Percentiles rank a stretch among this genome's conserved stretches.
These are phyloP conservation scores for Echinosophora koreensis DNA, from an alignment of 306 rosid genomes.

Conservation along the genomic window DNA sequence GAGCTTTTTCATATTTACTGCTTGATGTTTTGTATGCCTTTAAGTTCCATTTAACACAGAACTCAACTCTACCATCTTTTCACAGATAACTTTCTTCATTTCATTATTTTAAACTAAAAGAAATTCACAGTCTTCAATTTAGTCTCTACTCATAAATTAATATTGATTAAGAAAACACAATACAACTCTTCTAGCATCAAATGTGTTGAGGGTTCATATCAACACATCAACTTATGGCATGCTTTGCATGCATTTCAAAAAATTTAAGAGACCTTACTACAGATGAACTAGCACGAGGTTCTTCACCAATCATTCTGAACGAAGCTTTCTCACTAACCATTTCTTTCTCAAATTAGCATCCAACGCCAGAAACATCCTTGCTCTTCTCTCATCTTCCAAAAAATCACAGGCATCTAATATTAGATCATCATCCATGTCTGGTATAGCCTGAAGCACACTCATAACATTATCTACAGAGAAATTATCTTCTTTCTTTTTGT, in stretches of 20 bases:
- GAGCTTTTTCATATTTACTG: neutral
- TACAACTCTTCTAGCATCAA: neutral
- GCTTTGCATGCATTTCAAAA: neutral
- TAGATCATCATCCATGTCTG: slow-evolving; percentile 63
- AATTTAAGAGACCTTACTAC: slow-evolving; percentile 1
- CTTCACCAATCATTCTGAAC: slow-evolving; percentile 38
- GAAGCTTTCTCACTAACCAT: slow-evolving; percentile 62
- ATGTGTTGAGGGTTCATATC: neutral
- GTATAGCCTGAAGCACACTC: slow-evolving; percentile 56
- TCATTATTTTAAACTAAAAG: neutral
- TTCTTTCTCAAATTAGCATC: slow-evolving; percentile 56
- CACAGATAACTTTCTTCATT: neutral
- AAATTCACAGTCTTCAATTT: neutral
- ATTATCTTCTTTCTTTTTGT: slow-evolving; percentile 55
- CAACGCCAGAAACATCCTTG: slow-evolving; percentile 58
- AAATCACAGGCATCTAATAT: slow-evolving; percentile 58
- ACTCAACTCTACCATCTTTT: neutral
- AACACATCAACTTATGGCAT: neutral
- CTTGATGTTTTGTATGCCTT: neutral
- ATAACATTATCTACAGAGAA: slow-evolving; percentile 52
- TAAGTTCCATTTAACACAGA: neutral
- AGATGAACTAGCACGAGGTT: slow-evolving; percentile 17
- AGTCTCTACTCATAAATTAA: neutral
- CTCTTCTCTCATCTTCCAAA: slow-evolving; percentile 66
- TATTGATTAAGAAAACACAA: slow-evolving; percentile 22